A percentile compares a stretch with the other conserved stretches of the same genome.
Evolutionary conservation across 2,329 filamentous ascomycete species (phyloP).

Genomic region (Basipetospora chlamydospora): DNA sequence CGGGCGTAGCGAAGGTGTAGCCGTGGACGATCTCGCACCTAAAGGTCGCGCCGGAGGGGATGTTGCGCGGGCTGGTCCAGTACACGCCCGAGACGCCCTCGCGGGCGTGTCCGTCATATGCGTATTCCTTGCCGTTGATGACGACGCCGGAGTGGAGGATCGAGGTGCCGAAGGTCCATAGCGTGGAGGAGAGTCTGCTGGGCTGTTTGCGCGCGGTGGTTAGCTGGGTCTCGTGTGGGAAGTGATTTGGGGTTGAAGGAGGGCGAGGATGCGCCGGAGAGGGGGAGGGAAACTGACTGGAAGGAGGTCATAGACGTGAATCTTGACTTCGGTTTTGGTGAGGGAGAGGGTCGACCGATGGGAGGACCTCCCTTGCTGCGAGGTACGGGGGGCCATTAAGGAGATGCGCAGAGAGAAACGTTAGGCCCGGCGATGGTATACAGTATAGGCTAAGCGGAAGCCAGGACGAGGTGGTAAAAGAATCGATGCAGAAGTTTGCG

Average conservation of each 20-base stretch:
- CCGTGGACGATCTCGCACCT: slow-evolving; percentile 62
- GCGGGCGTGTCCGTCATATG: slow-evolving; percentile 68
- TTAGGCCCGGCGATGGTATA: no score
- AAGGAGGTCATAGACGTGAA: slow-evolving; percentile 66
- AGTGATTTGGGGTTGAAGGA: neutral
- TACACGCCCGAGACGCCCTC: slow-evolving; percentile 64
- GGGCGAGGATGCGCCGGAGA: neutral
- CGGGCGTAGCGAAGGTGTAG: slow-evolving; percentile 53
- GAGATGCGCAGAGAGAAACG: neutral
- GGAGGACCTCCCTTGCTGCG: slow-evolving; percentile 21
- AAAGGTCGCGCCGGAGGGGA: slow-evolving; percentile 67
- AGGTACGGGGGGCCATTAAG: slow-evolving; percentile 27
- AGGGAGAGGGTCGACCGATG: slow-evolving; percentile 55
- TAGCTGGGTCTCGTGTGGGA: neutral
- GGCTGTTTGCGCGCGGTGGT: slow-evolving; percentile 30
- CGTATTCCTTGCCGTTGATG: slow-evolving; percentile 68
- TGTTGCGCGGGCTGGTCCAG: slow-evolving; percentile 58
- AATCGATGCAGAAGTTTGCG: no score
- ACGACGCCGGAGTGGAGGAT: slow-evolving; percentile 74
- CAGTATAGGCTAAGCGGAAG: no score
- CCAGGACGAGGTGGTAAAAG: no score
- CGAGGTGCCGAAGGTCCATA: slow-evolving; percentile 66
- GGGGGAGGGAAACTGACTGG: slow-evolving; percentile 33
- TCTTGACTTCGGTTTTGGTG: slow-evolving; percentile 58
- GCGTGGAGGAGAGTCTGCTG: slow-evolving; percentile 56